Evolutionary conservation across 192 early-diverging fungal species (phyloP), one percentile per base, ranked within the genome.

Genomic region (Jimgerdemannia lactiflua): DNA sequence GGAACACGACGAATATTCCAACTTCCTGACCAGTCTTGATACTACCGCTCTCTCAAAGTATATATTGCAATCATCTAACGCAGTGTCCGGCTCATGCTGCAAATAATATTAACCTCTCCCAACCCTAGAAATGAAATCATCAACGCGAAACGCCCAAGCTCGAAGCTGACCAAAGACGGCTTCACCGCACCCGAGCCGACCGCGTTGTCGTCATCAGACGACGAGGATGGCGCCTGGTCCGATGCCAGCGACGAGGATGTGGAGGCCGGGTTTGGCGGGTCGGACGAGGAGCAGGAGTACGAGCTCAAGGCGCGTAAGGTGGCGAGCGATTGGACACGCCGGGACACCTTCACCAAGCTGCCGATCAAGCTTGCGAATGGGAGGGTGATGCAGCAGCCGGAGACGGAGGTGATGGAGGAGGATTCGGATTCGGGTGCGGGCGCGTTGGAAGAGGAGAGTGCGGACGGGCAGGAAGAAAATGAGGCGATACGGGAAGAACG

Each of bases 321-420:
- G 40, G 75, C 84, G n/a, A 77, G 79, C 11, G 88, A 87, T 43
- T 91, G 88, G 90, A 80, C 78, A 19, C 76, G 80, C 59, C 85
- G 88, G 64, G 87, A 88, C 19, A 85, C 84, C 70, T 71, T 80
- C 64, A 88, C 83, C n/a, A 83, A 88, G 43, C 74, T 95, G 69
- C 93, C 93, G 3, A 91, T 92, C 79, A 93, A 90, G 71, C 79
- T 89, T 18, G 79, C 90, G 2, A 87, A 89, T 73, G 92, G 93
- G 63, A 80, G 84, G 44, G 71, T 92, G 41, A 76, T 70, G 39
- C 78, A 82, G 67, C 76, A 69, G 49, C 77, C 83, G 74, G 79
- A 85, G 39, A 59, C 49, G 49, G 49, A 59, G 49, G 8, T 14
- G 49, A 77, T 87, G 14, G 84, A 82, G 44, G 79, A 82, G 67